Evolutionary conservation across 2,329 filamentous ascomycete species (phyloP).

Genomic region (Colletotrichum orchidophilum): DNA sequence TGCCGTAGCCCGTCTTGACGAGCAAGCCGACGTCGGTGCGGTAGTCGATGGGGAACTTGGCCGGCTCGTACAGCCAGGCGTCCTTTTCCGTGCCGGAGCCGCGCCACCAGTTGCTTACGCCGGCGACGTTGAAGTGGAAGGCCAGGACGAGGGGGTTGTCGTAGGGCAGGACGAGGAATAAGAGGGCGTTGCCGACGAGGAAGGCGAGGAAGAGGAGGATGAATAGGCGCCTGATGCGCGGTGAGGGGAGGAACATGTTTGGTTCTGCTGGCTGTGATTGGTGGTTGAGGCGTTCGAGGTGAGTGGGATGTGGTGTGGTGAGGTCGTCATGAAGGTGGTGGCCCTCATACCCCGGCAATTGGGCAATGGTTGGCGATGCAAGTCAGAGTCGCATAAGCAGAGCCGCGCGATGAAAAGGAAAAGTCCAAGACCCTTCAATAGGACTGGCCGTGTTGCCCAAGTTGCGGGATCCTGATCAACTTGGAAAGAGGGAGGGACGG

Average conservation of each 20-base stretch:
- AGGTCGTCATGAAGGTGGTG: conserved; percentile 7
- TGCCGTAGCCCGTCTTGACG: conserved; percentile 66
- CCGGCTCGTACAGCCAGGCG: conserved; percentile 51
- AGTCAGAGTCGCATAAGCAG: not conserved
- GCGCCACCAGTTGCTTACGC: conserved; percentile 44
- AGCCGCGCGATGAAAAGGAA: no score
- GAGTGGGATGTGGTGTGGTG: not conserved
- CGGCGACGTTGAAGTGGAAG: conserved; percentile 35
- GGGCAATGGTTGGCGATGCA: not conserved
- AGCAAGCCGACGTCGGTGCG: conserved; percentile 59
- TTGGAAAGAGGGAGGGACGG: not conserved
- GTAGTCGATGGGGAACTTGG: conserved; percentile 54
- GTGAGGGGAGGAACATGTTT: conserved; percentile 16
- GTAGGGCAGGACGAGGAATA: conserved; percentile 29
- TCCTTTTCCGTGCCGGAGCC: conserved; percentile 45
- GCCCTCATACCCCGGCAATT: not conserved
- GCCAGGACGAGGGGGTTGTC: conserved; percentile 32
- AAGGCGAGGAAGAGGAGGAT: not conserved
- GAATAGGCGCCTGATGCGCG: conserved; percentile 22
- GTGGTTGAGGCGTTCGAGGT: not conserved
- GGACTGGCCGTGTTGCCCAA: not conserved
- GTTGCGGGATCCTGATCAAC: not conserved
- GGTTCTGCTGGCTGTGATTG: not conserved
- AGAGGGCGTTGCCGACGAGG: conserved; percentile 22
- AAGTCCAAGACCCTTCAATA: not conserved